Conservation (phyloP, 2,329 filamentous ascomycete genomes). For the Westerdykella ornata region DNA sequence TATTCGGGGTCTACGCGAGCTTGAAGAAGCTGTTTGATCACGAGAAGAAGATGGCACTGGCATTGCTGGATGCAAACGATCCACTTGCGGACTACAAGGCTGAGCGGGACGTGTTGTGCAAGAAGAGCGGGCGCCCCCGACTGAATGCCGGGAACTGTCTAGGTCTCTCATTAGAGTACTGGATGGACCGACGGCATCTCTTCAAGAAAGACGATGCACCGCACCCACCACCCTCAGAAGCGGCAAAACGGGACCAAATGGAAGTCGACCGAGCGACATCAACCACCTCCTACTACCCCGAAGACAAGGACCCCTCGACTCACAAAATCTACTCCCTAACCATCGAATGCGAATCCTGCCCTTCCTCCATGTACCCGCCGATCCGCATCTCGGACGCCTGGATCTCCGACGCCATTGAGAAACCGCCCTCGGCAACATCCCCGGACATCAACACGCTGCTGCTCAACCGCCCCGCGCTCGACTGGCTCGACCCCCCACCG, state of each 20-base stretch:
- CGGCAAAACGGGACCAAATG: conserved; percentile 36
- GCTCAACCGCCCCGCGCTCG: conserved; percentile 44
- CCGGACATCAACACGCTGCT: conserved; percentile 37
- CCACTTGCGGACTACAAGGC: conserved; percentile 43
- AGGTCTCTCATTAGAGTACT: conserved; percentile 70
- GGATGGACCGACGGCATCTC: conserved; percentile 57
- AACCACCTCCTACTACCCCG: conserved; percentile 14
- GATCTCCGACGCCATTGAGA: conserved; percentile 63
- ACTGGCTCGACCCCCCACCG: conserved; percentile 68
- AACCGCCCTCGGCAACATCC: conserved; percentile 39
- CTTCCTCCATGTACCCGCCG: conserved; percentile 48
- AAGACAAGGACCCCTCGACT: conserved; percentile 33
- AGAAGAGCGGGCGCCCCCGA: conserved; percentile 60
- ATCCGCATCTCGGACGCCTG: conserved; percentile 67
- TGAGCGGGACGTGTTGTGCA: conserved; percentile 58
- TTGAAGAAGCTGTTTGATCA: conserved; percentile 63
- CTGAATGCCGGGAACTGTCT: conserved; percentile 64
- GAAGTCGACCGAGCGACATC: conserved; percentile 23
- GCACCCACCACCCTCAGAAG: conserved; percentile 24
- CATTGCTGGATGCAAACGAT: conserved; percentile 31
- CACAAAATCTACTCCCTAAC: conserved; percentile 59
- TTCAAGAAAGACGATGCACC: conserved; percentile 17
- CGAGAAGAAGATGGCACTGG: conserved; percentile 50
- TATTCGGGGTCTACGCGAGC: conserved; percentile 66
- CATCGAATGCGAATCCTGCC: conserved; percentile 54